Evolutionary conservation across 176 grass and related monocot genomes (phyloP), one percentile per base, ranked within the genome.

Genomic region (Phoenix dactylifera): DNA sequence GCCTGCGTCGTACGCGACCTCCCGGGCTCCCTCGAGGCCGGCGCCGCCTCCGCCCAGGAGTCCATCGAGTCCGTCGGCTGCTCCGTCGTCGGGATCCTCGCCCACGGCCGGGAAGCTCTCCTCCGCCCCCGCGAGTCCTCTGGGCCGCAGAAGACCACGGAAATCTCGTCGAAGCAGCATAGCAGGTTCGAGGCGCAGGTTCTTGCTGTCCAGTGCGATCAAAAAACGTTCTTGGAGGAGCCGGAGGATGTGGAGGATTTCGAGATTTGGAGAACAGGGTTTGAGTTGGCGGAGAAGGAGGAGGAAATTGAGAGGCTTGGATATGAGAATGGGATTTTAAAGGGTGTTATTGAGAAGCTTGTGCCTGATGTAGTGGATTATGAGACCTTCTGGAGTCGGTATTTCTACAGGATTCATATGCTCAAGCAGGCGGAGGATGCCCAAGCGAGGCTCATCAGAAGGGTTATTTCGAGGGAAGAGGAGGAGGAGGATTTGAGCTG

Each of bases 401-500:
- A 97, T 68, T 97, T 83, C 18, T 91, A 97, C 59, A 77, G 78
- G 50, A 68, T 78, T 20, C 77, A 80, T 58, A 97, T 74, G 66
- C 70, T 85, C 4, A 83, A 91, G 68, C 93, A 88, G 62, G 81
- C 83, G 44, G 87, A 97, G 73, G 87, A 91, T 12, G 81, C 87
- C 7, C 75, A 84, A 56, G 75, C 76, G 2, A 79, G 83, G 70
- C 87, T 97, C 16, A 84, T 97, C 50, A 90, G 83, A 65, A 75
- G 87, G 16, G 87, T 78, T 15, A 85, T 88, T 12, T 72, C 76
- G 2, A 72, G 55, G 57, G 92, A 88, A 49, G 83, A 84, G 22
- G 80, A 82, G 19, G 86, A 97, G 10, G 93, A 97, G 73, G 93
- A 97, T 57, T 62, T 90, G 69, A 91, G 80, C 63, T 85, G 93